phyloP scores from a whole-genome alignment of 1,284 basidiomycete genomes.

The Leccinum proliferum region DNA sequence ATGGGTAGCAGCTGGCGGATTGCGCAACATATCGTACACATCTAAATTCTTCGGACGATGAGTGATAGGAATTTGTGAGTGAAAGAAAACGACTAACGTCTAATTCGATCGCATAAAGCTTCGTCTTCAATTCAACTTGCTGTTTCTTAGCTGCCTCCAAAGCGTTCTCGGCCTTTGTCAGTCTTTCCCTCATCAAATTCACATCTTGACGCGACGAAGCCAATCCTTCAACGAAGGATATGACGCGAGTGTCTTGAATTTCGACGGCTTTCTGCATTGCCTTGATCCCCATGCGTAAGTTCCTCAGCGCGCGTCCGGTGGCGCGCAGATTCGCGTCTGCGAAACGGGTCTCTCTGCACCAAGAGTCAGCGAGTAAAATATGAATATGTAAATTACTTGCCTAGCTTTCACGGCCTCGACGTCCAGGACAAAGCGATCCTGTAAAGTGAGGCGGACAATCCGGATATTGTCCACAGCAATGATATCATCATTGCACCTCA shows the following conservation, averaged over 20 bases:
- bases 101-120: background rate
- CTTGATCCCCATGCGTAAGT: background rate
- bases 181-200: background rate
- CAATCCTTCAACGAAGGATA: background rate
- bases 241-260: background rate
- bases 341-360: background rate
- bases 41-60: too few species aligned
- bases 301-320: background rate
- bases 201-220: background rate
- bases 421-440: background rate
- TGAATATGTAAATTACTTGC: background rate
- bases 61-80: too few species aligned
- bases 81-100: background rate
- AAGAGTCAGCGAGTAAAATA: background rate
- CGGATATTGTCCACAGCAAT: background rate
- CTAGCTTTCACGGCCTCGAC: background rate
- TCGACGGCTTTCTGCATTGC: background rate
- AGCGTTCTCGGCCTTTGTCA: background rate
- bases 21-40: background rate
- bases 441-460: background rate
- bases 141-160: background rate
- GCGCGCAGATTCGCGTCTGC: background rate
- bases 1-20: background rate
- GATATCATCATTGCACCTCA: background rate
- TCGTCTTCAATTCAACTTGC: background rate